phyloP scores from a whole-genome alignment of 441 rosid species.

The Eutrema salsugineum region DNA sequence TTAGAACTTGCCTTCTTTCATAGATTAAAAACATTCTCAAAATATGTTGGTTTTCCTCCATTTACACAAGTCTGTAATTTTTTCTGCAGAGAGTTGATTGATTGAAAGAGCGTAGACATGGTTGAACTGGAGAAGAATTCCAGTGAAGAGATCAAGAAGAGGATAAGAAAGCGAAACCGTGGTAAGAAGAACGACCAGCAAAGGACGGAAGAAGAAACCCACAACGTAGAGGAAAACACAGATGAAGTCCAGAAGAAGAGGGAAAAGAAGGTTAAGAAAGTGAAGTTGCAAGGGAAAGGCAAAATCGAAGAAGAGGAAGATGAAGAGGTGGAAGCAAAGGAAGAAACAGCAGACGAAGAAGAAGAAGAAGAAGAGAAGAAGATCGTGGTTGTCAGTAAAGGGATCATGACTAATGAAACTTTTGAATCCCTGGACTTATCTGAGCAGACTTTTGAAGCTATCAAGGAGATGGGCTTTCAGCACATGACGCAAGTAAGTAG shows the following conservation, averaged over 20 bases:
- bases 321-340: slow-evolving; percentile 27
- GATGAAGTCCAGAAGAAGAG: slow-evolving; percentile 23
- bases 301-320: slow-evolving; percentile 14
- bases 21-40: background rate
- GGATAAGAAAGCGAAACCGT: slow-evolving; percentile 56
- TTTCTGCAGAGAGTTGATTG: slow-evolving; percentile 11
- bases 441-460: slow-evolving; percentile 60
- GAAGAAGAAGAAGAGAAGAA: slow-evolving; percentile 24
- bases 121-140: slow-evolving; percentile 33
- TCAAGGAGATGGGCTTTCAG: slow-evolving; percentile 76
- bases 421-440: slow-evolving; percentile 76
- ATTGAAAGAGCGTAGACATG: slow-evolving; percentile 29
- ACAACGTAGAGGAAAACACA: slow-evolving; percentile 5
- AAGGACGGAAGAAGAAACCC: slow-evolving; percentile 22
- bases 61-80: background rate
- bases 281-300: slow-evolving; percentile 3
- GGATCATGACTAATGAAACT: slow-evolving; percentile 75
- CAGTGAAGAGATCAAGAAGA: slow-evolving; percentile 35
- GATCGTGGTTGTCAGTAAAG: slow-evolving; percentile 40
- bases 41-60: background rate
- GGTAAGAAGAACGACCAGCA: slow-evolving; percentile 26
- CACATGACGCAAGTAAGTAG: slow-evolving; percentile 72
- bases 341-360: slow-evolving; percentile 17
- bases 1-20: background rate
- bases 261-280: slow-evolving; percentile 30